Evolutionary conservation across 164 flowering plant species (phyloP).

Genomic region (Hamamelis virginiana): DNA sequence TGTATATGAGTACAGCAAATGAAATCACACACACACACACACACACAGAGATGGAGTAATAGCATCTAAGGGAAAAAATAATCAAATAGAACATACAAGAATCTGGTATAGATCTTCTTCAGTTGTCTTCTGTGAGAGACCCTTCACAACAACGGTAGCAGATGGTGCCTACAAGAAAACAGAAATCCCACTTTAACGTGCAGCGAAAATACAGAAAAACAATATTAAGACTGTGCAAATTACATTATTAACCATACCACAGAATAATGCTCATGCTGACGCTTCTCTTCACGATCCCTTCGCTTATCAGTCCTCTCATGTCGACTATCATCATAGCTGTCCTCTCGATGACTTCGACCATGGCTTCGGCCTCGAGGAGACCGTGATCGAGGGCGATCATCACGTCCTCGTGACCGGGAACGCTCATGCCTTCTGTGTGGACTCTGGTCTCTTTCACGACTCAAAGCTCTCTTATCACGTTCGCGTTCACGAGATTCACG

Average conservation of each 20-base stretch:
- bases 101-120: conserved; percentile 93
- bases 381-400: conserved; percentile 76
- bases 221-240: not conserved
- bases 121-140: conserved; percentile 90
- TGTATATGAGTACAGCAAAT: not conserved
- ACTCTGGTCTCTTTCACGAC: conserved; percentile 77
- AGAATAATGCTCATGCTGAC: conserved; percentile 55
- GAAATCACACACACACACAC: no score
- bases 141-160: conserved; percentile 95
- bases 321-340: conserved; percentile 77
- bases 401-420: conserved; percentile 61
- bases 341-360: conserved; percentile 83
- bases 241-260: conserved; percentile 50
- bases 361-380: conserved; percentile 84
- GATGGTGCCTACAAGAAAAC: conserved; percentile 71
- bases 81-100: conserved; percentile 50
- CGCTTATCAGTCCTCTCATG: conserved; percentile 68
- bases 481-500: conserved; percentile 79
- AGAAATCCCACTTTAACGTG: not conserved
- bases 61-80: not conserved
- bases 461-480: conserved; percentile 60
- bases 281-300: conserved; percentile 81
- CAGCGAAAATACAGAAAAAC: conserved; percentile 1
- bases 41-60: not conserved
- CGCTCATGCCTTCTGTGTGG: conserved; percentile 69